phyloP scores from a whole-genome alignment of 306 rosid genomes.

The Cucurbita pepo region DNA sequence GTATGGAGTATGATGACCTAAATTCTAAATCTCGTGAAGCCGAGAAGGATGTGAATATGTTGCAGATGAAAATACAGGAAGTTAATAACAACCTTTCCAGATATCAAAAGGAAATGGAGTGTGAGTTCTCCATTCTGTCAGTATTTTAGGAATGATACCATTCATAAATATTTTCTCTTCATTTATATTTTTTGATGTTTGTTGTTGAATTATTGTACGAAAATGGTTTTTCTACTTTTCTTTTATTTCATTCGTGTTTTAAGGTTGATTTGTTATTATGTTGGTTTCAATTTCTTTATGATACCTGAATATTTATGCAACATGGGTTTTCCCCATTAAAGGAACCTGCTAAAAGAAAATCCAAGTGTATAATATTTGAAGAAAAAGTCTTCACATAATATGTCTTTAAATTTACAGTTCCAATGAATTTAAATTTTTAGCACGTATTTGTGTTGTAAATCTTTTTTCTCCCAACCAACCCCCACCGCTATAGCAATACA shows the following conservation, averaged over 20 bases:
- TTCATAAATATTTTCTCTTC: background rate
- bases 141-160: background rate
- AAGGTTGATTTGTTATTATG: background rate
- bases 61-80: constrained; percentile 65
- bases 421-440: background rate
- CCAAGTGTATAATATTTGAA: background rate
- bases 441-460: background rate
- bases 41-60: constrained; percentile 70
- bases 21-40: constrained; percentile 56
- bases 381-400: background rate
- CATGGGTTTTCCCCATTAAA: background rate
- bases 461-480: background rate
- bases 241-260: background rate
- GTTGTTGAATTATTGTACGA: background rate
- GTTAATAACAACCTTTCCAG: constrained; percentile 44
- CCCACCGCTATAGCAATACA: no score
- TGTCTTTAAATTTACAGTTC: background rate
- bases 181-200: background rate
- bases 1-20: constrained; percentile 54
- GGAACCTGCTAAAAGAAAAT: background rate
- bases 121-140: constrained; percentile 26
- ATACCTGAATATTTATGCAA: background rate
- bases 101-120: constrained; percentile 61
- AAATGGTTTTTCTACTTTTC: background rate
- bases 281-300: background rate